Conservation (phyloP, 1,139 yeast genomes). For the Meyerozyma carpophila region DNA sequence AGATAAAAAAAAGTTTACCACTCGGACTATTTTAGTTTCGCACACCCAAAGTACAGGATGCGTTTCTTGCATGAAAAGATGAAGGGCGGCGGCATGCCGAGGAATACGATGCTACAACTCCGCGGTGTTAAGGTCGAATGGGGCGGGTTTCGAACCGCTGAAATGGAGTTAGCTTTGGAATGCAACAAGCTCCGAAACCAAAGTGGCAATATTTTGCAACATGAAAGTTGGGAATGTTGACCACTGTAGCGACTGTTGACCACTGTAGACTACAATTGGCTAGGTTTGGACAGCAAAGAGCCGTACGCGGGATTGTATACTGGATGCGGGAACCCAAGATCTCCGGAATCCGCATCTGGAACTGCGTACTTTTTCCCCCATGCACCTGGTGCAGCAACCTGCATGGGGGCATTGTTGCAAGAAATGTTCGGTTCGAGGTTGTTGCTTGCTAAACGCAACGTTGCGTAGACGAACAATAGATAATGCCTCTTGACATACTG, state of each 20-base stretch:
- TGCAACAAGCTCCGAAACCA: no score
- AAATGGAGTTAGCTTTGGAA: no score
- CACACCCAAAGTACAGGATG: slow-evolving; percentile 1
- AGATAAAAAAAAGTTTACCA: background rate
- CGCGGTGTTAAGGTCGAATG: no score
- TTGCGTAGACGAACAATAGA: background rate
- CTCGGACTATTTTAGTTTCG: background rate
- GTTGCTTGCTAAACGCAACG: background rate
- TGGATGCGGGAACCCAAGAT: background rate
- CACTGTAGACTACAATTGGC: no score
- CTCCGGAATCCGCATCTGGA: background rate
- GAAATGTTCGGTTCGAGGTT: background rate
- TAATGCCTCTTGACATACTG: no score
- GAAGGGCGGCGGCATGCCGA: slow-evolving; percentile 1
- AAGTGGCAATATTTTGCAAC: no score
- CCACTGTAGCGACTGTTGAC: no score
- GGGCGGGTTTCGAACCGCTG: no score
- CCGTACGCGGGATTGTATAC: background rate
- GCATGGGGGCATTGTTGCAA: background rate
- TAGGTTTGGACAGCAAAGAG: background rate
- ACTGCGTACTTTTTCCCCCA: background rate
- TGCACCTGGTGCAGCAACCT: background rate
- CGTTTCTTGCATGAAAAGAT: background rate
- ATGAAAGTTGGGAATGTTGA: no score
- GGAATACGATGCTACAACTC: background rate